Conservation (phyloP, 2,329 filamentous ascomycete genomes). For the Cladosporium sp. region DNA sequence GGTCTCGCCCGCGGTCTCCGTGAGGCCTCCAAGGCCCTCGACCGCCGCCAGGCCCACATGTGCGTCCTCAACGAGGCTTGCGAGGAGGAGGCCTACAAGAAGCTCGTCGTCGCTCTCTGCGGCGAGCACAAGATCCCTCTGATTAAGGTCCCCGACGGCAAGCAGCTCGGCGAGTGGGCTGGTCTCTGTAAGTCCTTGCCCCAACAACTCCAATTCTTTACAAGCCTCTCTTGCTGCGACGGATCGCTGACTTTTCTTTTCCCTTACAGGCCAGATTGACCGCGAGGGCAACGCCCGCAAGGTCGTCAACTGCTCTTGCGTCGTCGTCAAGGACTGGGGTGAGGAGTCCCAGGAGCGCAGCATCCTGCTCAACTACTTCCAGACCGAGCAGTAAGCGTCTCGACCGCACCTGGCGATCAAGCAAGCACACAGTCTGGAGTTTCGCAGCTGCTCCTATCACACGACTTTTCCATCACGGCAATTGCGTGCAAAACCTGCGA, state of each 20-base stretch:
- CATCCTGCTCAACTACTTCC: slow-evolving; percentile 99
- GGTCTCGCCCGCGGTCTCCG: slow-evolving; percentile 97
- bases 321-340: slow-evolving; percentile 99
- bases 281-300: slow-evolving; percentile 99
- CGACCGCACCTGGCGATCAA: background rate
- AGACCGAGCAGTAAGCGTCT: slow-evolving; percentile 61
- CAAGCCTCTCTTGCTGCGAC: background rate
- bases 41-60: slow-evolving; percentile 99
- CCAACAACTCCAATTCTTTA: background rate
- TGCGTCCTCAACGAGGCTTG: slow-evolving; percentile 99
- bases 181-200: slow-evolving; percentile 80
- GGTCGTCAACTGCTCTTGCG: slow-evolving; percentile 99
- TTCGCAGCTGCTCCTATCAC: slow-evolving; percentile 7
- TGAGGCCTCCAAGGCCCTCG: slow-evolving; percentile 97
- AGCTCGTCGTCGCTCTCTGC: slow-evolving; percentile 98
- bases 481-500: background rate
- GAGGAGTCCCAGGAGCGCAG: slow-evolving; percentile 99
- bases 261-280: slow-evolving; percentile 79
- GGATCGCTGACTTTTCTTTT: slow-evolving; percentile 1
- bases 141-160: slow-evolving; percentile 99
- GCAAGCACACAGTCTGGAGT: slow-evolving; percentile 6
- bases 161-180: slow-evolving; percentile 99
- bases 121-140: slow-evolving; percentile 99
- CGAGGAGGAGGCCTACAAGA: slow-evolving; percentile 99
- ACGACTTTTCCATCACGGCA: slow-evolving; percentile 4